Base-by-base conservation (phyloP, 2,329 filamentous ascomycete genomes). In the Aspergillus sp. region DNA sequence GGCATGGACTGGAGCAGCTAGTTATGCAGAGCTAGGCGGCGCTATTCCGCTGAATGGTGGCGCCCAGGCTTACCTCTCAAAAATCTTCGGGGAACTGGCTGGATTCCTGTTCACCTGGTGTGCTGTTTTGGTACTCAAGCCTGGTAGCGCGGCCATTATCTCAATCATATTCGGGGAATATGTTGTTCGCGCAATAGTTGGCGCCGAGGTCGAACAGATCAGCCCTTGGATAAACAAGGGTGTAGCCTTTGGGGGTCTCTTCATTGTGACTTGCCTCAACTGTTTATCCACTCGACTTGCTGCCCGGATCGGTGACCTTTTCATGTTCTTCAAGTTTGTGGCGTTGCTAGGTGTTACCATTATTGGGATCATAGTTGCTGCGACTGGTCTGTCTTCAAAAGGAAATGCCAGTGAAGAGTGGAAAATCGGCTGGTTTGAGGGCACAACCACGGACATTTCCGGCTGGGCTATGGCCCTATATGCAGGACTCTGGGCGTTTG, bases 161-260 rank as follows among this genome's bases (percentile, higher is more conserved):
- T 86, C 94, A 67, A 97, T 99, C 68, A 97, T 99, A 72, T 97
- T 98, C 83, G 95, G 95, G 48, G 95, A 99, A 79, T 99, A 99
- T 74, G 82, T 97, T n/a, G 92, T 97, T 57, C 86, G 93, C 51
- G 93, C 93, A 15, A 85, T 91, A 48, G 89, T 96, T 61, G 93
- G 93, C 8, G 88, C 93, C n/a, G 92, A 97, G 61, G 91, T 91
- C 2, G 89, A 91, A 71, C 87, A 88, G 25, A 85, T 93, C 59
- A 95, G 87, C 72, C 86, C 88, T 1, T 98, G 94, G 93, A 86
- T 97, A 72, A 93, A 91, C 81, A 99, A 98, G 81, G 85, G 83
- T 2, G 91, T 97, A 34, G 95, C 93, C 1, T 77, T 98, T 62
- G 81, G 87, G 7, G 93, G 91, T 3, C 80, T 99, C 41, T 76